phyloP scores from a whole-genome alignment of 495 filamentous ascomycete genomes.

The Penicillium bovifimosum region DNA sequence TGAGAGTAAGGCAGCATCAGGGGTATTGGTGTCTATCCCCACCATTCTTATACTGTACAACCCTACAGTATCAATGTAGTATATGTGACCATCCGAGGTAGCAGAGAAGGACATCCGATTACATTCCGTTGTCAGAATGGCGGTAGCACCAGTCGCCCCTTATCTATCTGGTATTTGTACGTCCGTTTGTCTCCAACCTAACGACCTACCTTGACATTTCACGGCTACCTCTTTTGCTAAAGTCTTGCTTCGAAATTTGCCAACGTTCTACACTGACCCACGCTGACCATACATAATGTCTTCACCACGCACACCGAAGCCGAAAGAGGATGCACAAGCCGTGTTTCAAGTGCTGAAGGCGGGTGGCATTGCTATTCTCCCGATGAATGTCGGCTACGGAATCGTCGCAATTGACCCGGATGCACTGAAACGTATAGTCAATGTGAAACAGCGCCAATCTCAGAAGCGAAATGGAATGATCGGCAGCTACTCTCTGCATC shows the following conservation, averaged over 20 bases:
- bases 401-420: slow-evolving; percentile 13
- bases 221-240: neutral
- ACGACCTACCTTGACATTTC: no score
- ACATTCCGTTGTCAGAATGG: no score
- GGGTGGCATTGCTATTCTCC: slow-evolving; percentile 23
- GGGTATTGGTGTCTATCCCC: no score
- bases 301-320: neutral
- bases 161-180: no score
- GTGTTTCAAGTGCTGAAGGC: slow-evolving; percentile 20
- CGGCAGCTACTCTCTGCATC: slow-evolving; percentile 19
- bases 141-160: no score
- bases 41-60: no score
- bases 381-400: slow-evolving; percentile 22
- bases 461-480: slow-evolving; percentile 26
- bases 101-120: no score
- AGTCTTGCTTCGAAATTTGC: neutral
- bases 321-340: slow-evolving; percentile 13
- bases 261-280: no score
- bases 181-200: no score
- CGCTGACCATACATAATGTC: neutral
- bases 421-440: slow-evolving; percentile 15
- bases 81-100: no score
- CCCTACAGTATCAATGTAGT: no score
- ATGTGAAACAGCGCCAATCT: slow-evolving; percentile 14
- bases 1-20: no score